Evolutionary conservation across 495 filamentous ascomycete species (phyloP), one percentile per base, ranked within the genome.

Genomic region (Aspergillus hancockii): DNA sequence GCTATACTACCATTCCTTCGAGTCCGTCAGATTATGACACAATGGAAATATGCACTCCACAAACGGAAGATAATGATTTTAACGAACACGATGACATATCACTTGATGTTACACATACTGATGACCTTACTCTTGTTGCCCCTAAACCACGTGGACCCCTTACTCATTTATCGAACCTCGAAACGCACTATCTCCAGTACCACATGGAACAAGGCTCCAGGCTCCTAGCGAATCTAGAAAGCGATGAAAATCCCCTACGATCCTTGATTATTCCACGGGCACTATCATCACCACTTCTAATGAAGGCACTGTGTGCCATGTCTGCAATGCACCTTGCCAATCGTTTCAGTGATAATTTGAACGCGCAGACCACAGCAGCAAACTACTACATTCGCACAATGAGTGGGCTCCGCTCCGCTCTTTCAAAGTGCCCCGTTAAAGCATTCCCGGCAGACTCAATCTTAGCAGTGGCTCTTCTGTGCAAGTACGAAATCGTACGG

Each of bases 121-220:
- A 10, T 5, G 19, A 57, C 12, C 32, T 55, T 1, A 36, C 49
- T 13, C 34, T 55, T 9, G 36, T 40, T 25, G 18, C 32, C 14
- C 61, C 61, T 13, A 60, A 47, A 7, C 66, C 58, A 31, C 55
- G 47, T 9, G 54, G 63, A 50, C 41, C 54, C 23, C 61, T 71
- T 31, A 71, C 58, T 41, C 72, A 75, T 56, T 60, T 78, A 13
- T 72, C 74, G 0, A 55, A 65, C 14, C 49, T 67, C 45, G 76
- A 79, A 58, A 67, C 68, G 14, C 71, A 78, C 50, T 79, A 76
- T 57, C 69, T 79, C 19, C 75, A 78, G 62, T 79, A 79, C 41
- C 75, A 79, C 43, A 68, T 73, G 49, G 74, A 77, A 55, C 54
- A 66, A 30, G 76, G 71, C 22, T 78, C 75, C 36, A 71, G 66